Base-by-base conservation (phyloP, 2,329 filamentous ascomycete species). In the Alternaria rosae region DNA sequence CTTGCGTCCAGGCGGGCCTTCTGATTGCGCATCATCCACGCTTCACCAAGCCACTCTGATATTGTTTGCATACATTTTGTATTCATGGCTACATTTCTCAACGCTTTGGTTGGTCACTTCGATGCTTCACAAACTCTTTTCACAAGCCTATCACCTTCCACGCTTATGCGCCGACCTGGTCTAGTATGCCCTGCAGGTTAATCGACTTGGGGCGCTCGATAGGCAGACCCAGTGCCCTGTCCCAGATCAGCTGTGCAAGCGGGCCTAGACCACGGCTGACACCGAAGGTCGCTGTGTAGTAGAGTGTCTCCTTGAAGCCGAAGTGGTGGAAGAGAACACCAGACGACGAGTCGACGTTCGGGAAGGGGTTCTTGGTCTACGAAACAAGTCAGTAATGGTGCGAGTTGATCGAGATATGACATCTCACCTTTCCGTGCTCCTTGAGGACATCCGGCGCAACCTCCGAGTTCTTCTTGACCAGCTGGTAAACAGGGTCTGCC, bases 181-280 rank as follows among this genome's bases (percentile, higher is more conserved):
- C 91, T 70, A 97, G 83, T 70, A 99, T 83, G 11, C 94, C 94
- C 79, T 92, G 86, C 58, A 99, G 85, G 82, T 97, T 95, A 78
- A 98, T 97, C 82, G 92, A 97, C 91, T 99, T 99, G 52, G 95
- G 95, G 65, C 94, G 87, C 88, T 99, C 95, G 76, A 99, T 99
- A 11, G 95, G 95, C 77, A 98, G 84, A 56, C 95, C 95, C 66
- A 99, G 82, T 15, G 94, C 94, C 52, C 95, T 88, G 80, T 98
- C 94, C 95, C 95, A 98, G 78, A 99, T 91, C 67, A 99, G 86
- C 82, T 99, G 95, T 44, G 93, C 93, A 51, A 99, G 85, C 21
- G 95, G 95, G 8, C 95, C 95, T 15, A 99, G 84, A 55, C 87
- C 87, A 78, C 88, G 84, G 78, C 86, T 88, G 90, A 90, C 88